These are phyloP conservation scores for Chlamydomonas applanata DNA, from an alignment of 139 green algal species.

Conservation along the genomic window DNA sequence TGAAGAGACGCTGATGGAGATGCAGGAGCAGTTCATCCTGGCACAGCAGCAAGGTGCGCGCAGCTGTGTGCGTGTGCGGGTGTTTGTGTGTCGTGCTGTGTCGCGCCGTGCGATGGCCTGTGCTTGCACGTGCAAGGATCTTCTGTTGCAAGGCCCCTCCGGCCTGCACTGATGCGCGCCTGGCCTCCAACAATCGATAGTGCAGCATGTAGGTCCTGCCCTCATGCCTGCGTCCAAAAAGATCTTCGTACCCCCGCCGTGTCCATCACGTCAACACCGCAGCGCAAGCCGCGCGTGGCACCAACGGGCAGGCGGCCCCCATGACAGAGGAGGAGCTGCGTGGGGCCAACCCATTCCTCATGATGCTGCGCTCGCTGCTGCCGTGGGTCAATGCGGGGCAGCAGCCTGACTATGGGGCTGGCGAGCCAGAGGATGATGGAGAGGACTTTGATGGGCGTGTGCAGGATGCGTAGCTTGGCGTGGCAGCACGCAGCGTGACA, in stretches of 20 bases:
- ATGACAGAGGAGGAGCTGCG: constrained; percentile 54
- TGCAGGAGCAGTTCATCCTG: constrained; percentile 37
- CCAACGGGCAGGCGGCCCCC: neutral
- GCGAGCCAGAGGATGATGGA: constrained; percentile 12
- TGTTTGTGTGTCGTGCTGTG: no score
- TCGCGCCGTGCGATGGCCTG: neutral
- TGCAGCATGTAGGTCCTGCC: no score
- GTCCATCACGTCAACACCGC: no score
- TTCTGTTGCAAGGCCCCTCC: no score
- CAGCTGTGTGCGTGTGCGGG: neutral
- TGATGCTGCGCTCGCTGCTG: constrained; percentile 75
- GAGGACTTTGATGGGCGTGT: neutral
- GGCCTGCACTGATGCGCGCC: no score
- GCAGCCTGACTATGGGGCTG: constrained; percentile 53
- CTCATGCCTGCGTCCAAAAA: no score
- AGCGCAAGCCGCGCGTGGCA: no score
- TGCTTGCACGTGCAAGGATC: neutral
- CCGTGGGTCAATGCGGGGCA: constrained; percentile 76
- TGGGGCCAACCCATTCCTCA: constrained; percentile 56
- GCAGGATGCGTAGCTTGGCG: no score
- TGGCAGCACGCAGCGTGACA: no score
- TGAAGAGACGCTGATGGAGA: constrained; percentile 29
- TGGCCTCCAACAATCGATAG: no score
- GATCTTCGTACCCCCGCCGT: no score
- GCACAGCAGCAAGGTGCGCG: constrained; percentile 16